These are phyloP conservation scores for Anisodus acutangulus DNA, from an alignment of 257 asterid species.

Conservation along the genomic window DNA sequence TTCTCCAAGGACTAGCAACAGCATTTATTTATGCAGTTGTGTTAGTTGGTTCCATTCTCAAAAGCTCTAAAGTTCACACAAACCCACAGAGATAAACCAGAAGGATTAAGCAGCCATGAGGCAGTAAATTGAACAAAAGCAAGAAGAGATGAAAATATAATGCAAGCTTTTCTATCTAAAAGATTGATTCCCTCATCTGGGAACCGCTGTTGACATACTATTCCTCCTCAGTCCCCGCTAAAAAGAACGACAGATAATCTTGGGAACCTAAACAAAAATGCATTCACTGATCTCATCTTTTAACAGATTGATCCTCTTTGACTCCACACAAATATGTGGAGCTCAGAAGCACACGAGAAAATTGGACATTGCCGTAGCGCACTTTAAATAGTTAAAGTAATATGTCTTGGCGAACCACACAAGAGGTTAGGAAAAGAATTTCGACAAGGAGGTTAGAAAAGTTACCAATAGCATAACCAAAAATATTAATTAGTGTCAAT, in stretches of 20 bases:
- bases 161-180: background rate
- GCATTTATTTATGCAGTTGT: background rate
- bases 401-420: background rate
- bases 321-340: background rate
- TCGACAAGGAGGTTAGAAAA: constrained; percentile 7
- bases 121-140: background rate
- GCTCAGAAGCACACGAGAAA: background rate
- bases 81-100: background rate
- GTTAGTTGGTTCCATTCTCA: constrained; percentile 18
- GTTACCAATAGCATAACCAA: constrained; percentile 93
- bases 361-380: background rate
- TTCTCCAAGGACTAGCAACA: background rate
- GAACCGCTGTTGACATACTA: background rate
- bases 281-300: background rate
- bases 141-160: background rate
- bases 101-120: background rate
- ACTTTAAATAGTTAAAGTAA: background rate
- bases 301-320: background rate
- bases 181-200: background rate
- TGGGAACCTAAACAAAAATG: constrained; percentile 2
- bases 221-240: background rate
- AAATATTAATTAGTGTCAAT: constrained; percentile 77
- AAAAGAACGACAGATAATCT: background rate
- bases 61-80: background rate
- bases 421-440: background rate